Evolutionary conservation across 2,329 filamentous ascomycete genomes (phyloP), one percentile per base, ranked within the genome.

Genomic region (Byssothecium circinans): DNA sequence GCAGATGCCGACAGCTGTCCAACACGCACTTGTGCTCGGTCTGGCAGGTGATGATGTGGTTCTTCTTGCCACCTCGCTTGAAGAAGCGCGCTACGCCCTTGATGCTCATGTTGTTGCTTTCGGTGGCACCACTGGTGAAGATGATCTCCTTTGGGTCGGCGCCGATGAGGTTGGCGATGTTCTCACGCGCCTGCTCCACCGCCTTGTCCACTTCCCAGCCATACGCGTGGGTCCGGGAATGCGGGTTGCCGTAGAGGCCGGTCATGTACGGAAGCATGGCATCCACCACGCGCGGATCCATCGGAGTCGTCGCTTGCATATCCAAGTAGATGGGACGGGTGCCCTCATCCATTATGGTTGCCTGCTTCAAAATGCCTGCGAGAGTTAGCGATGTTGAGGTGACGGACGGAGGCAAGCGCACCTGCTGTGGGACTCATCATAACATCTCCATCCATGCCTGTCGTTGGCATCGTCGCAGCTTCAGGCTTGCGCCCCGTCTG

Each of bases 61-160:
- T 96, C 84, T 97, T 97, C 83, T 96, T 96, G 62, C 91, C 91
- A 2, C 84, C 85, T 48, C 89, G 84, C 57, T 90, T 91, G 70
- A 96, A 96, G 76, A 99, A 99, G 54, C 92, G 83, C 17, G 94
- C 91, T 8, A 99, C 92, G 55, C 94, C 94, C 77, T 99, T 99
- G 77, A 99, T 90, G 73, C 91, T 96, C 94, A 99, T 99, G 67
- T 99, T 99, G 75, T 99, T 99, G 69, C 91, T 96, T 77, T 99
- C 94, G 0, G 94, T 99, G 14, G 94, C 94, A 45, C 94, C 94
- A 64, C 91, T 96, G 6, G 94, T 99, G 75, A 99, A 97, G 63
- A 99, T 95, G 57, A 99, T 97, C 71, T 99, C 94, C 75, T 99
- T 99, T 5, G 94, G 79, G 69, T 99, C 91, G 22, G 94, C 94